phyloP scores from a whole-genome alignment of 2,329 filamentous ascomycete species.

The Epicoccum sorghinum region DNA sequence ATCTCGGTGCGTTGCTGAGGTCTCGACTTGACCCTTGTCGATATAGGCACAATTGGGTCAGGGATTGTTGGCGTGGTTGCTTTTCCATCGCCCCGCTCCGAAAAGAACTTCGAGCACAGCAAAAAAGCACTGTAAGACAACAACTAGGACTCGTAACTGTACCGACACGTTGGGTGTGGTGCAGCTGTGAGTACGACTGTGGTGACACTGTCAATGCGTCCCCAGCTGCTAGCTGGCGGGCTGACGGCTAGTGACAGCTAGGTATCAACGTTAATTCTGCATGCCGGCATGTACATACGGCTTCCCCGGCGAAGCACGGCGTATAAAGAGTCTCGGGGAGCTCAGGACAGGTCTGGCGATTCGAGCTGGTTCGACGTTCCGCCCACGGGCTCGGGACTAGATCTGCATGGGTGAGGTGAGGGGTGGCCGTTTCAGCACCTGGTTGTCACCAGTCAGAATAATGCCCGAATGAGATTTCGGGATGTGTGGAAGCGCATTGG shows the following conservation, averaged over 20 bases:
- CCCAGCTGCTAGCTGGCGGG: background rate
- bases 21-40: slow-evolving; percentile 1
- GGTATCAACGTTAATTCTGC: background rate
- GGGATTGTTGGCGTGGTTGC: slow-evolving; percentile 4
- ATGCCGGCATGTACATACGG: background rate
- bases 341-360: background rate
- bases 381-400: background rate
- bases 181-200: slow-evolving; percentile 1
- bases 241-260: slow-evolving; percentile 7
- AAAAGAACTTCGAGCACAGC: background rate
- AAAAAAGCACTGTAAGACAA: slow-evolving; percentile 8
- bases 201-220: slow-evolving; percentile 3
- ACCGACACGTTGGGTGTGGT: background rate
- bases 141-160: background rate
- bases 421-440: slow-evolving; percentile 11
- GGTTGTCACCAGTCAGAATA: background rate
- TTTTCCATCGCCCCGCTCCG: slow-evolving; percentile 8
- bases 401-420: background rate
- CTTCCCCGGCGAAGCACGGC: background rate
- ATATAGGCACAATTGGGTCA: slow-evolving; percentile 1
- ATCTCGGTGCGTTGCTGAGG: slow-evolving; percentile 1
- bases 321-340: background rate
- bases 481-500: slow-evolving; percentile 4
- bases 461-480: background rate
- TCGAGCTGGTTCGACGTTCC: background rate